Evolutionary conservation across 2,329 filamentous ascomycete genomes (phyloP).

Genomic region (Fusarium sp.): DNA sequence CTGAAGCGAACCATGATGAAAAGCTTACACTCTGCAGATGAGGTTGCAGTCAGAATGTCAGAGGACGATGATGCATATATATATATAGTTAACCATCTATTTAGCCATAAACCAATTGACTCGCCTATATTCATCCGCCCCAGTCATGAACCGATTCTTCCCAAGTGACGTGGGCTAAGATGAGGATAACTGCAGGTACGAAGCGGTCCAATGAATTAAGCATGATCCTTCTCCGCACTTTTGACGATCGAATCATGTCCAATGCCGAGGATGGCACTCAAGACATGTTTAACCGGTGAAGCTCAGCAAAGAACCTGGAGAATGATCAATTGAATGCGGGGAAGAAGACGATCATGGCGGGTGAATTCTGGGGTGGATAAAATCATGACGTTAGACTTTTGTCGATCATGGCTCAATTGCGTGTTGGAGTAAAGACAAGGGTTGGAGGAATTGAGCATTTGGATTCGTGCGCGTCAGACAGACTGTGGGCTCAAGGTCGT

Average conservation of each 20-base stretch:
- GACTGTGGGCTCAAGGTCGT: constrained; percentile 16
- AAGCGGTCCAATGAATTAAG: constrained; percentile 32
- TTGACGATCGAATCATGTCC: constrained; percentile 17
- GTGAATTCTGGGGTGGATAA: constrained; percentile 26
- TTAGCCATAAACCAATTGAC: background rate
- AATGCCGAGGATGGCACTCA: constrained; percentile 13
- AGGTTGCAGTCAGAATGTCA: background rate
- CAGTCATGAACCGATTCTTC: background rate
- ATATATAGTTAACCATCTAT: background rate
- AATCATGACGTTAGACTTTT: constrained; percentile 24
- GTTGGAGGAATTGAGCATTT: background rate
- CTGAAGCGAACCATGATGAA: constrained; percentile 34
- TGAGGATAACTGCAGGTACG: background rate
- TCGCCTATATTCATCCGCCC: constrained; percentile 3
- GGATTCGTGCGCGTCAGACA: constrained; percentile 33
- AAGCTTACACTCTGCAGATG: background rate
- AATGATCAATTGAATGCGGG: constrained; percentile 21
- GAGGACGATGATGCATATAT: constrained; percentile 10
- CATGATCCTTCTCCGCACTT: constrained; percentile 28
- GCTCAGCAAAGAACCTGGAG: background rate
- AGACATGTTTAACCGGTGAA: constrained; percentile 19
- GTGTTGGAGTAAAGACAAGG: constrained; percentile 12
- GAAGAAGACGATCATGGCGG: constrained; percentile 4
- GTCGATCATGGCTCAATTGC: constrained; percentile 20
- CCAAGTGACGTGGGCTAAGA: constrained; percentile 3